phyloP scores from a whole-genome alignment of 331 rosid genomes.

The Ulmus americana region DNA sequence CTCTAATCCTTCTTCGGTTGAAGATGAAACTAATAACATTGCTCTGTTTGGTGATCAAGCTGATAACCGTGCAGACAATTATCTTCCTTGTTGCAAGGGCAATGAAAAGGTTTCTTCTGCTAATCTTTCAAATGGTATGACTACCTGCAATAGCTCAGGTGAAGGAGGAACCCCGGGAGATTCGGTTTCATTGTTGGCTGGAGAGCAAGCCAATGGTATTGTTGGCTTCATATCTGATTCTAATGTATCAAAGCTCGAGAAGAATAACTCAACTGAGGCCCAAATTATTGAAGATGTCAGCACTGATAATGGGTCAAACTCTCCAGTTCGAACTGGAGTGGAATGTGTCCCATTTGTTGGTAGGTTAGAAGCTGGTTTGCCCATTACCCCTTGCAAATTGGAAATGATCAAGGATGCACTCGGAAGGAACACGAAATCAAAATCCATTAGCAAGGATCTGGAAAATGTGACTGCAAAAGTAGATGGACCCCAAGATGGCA shows the following conservation, averaged over 20 bases:
- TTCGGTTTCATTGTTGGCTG: constrained; percentile 54
- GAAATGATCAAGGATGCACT: constrained; percentile 58
- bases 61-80: constrained; percentile 46
- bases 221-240: constrained; percentile 37
- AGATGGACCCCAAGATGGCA: constrained; percentile 60
- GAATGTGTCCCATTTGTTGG: constrained; percentile 48
- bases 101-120: constrained; percentile 36
- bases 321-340: constrained; percentile 52
- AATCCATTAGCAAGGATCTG: constrained; percentile 52
- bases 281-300: constrained; percentile 55
- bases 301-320: constrained; percentile 48
- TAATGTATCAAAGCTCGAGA: constrained; percentile 38
- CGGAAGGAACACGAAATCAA: constrained; percentile 58
- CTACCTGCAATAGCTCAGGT: constrained; percentile 32
- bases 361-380: constrained; percentile 66
- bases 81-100: constrained; percentile 47
- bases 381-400: constrained; percentile 76
- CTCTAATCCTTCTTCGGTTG: constrained; percentile 92
- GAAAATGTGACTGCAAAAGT: constrained; percentile 56
- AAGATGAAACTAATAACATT: constrained; percentile 80
- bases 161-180: constrained; percentile 32
- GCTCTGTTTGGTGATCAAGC: constrained; percentile 52
- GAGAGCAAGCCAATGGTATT: constrained; percentile 34
- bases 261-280: constrained; percentile 42
- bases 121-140: constrained; percentile 42